Evolutionary conservation across 1,139 yeast genomes (phyloP).

Genomic region (Lodderomyces beijingensis): DNA sequence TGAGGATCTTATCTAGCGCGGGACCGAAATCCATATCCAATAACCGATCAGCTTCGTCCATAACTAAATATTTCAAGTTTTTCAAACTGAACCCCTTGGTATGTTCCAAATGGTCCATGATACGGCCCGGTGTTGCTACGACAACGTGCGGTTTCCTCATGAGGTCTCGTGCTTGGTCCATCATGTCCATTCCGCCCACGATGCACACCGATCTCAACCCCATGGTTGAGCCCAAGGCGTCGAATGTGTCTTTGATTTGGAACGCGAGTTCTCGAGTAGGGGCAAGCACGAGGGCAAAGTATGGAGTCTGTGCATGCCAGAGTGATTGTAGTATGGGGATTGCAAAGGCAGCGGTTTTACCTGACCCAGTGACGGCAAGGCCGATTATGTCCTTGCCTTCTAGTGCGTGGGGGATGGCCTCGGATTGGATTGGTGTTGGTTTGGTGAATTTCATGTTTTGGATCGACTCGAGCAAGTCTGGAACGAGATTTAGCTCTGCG

Average conservation of each 20-base stretch:
- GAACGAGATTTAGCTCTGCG: conserved; percentile 60
- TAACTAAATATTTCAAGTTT: conserved; percentile 75
- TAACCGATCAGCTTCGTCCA: conserved; percentile 97
- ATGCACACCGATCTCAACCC: conserved; percentile 83
- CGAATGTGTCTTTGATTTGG: conserved; percentile 93
- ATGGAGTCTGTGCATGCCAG: conserved; percentile 85
- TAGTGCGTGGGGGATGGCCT: conserved; percentile 87
- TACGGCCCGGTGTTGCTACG: conserved; percentile 79
- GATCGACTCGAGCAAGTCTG: conserved; percentile 79
- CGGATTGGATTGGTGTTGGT: conserved; percentile 90
- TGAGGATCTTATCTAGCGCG: conserved; percentile 80
- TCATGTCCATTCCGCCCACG: conserved; percentile 98
- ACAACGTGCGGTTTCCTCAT: conserved; percentile 91
- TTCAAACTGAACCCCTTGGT: conserved; percentile 88
- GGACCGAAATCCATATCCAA: conserved; percentile 97
- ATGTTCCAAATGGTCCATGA: conserved; percentile 91
- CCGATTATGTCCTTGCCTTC: conserved; percentile 83
- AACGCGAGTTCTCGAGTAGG: conserved; percentile 97
- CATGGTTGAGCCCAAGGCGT: conserved; percentile 86
- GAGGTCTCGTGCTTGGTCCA: conserved; percentile 93
- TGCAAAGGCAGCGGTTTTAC: conserved; percentile 84
- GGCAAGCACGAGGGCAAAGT: conserved; percentile 84
- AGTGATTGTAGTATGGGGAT: conserved; percentile 86
- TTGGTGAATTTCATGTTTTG: conserved; percentile 57
- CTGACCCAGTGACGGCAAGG: conserved; percentile 80